A percentile compares a stretch with the other conserved stretches of the same genome.
phyloP scores from a whole-genome alignment of 2,329 filamentous ascomycete genomes.

The Tolypocladium album region DNA sequence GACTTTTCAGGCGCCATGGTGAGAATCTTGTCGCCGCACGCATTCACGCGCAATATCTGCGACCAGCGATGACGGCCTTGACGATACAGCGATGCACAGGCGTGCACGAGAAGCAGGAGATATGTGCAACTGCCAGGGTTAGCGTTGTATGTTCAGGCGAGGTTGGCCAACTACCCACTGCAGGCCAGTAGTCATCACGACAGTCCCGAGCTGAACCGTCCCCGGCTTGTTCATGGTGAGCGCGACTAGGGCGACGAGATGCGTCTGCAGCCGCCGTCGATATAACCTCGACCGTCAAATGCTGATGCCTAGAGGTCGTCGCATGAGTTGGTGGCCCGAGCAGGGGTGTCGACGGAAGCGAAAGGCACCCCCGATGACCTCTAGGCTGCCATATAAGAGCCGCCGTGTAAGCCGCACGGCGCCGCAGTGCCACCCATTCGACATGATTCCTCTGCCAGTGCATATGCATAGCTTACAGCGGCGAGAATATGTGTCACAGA shows the following conservation, averaged over 20 bases:
- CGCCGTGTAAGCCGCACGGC: neutral
- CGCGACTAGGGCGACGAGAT: neutral
- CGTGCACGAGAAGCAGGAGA: neutral
- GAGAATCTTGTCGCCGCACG: neutral
- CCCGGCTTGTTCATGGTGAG: neutral
- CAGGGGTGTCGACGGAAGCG: constrained; percentile 1
- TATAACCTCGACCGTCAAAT: constrained; percentile 1
- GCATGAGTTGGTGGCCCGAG: neutral
- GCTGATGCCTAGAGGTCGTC: constrained; percentile 7
- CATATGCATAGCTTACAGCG: neutral
- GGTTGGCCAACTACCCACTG: neutral
- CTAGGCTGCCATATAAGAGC: constrained; percentile 6
- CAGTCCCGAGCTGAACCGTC: neutral
- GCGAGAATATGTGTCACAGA: neutral
- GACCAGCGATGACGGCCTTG: neutral
- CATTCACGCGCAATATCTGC: neutral
- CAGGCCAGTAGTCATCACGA: neutral
- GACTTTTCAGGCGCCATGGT: neutral
- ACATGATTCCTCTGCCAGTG: neutral
- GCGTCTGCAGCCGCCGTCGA: neutral
- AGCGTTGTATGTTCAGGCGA: neutral
- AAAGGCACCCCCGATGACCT: neutral
- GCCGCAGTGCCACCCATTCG: neutral
- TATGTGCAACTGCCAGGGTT: neutral
- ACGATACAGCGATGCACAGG: neutral